Evolutionary conservation across 441 rosid species (phyloP).

Genomic region (Brassica balearica): DNA sequence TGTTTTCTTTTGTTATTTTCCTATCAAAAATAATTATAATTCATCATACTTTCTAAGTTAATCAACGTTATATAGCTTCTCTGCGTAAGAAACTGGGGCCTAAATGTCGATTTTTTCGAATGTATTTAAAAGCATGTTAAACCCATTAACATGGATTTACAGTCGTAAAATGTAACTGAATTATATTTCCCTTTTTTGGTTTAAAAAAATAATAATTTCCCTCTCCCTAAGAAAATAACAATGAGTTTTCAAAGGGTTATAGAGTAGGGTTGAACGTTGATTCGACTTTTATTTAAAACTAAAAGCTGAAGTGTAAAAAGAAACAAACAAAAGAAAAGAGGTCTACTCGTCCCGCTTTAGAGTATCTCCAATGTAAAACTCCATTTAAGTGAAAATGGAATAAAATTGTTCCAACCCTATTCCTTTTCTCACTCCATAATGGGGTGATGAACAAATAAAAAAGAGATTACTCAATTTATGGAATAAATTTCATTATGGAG

Average conservation of each 20-base stretch:
- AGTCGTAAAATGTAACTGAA: neutral
- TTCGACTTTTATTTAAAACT: neutral
- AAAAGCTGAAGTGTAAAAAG: conserved; percentile 17
- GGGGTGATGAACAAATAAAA: too few species aligned
- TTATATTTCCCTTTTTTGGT: neutral
- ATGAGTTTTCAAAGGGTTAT: neutral
- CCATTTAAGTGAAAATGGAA: too few species aligned
- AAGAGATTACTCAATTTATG: too few species aligned
- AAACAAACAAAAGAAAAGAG: conserved; percentile 7
- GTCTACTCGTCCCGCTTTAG: conserved; percentile 15
- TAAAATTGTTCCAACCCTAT: too few species aligned
- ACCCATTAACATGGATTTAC: neutral
- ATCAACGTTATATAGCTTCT: neutral
- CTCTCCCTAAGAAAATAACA: neutral
- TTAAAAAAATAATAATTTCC: too few species aligned
- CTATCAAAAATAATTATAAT: neutral
- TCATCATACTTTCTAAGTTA: neutral
- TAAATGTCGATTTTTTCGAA: neutral
- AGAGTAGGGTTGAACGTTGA: neutral
- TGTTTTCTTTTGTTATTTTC: neutral
- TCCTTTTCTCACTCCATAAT: too few species aligned
- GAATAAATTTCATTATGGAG: too few species aligned
- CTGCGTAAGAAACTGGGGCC: neutral
- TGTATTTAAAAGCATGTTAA: neutral
- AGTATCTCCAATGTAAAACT: too few species aligned